Percentiles rank a stretch among this genome's conserved stretches.
Evolutionary conservation across 352 stramenopile genomes (phyloP).

Genomic region (Phytophthora sp.): DNA sequence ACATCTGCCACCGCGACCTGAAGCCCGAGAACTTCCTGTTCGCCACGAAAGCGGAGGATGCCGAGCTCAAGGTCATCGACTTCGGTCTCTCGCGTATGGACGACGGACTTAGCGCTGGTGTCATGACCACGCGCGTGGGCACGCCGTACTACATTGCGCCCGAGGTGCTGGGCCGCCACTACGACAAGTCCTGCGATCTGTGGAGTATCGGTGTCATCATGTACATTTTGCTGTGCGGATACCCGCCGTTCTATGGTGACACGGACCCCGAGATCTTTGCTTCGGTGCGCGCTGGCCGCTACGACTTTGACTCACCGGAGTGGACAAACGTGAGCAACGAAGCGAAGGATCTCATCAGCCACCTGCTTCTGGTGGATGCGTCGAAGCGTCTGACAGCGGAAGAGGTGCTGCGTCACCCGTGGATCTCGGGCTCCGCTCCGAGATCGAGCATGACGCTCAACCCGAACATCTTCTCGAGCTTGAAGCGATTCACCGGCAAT

Average conservation of each 20-base stretch:
- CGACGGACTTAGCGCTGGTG: conserved; percentile 74
- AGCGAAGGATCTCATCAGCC: conserved; percentile 95
- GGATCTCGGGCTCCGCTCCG: conserved; percentile 81
- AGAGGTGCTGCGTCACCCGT: conserved; percentile 84
- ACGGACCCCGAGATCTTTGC: conserved; percentile 92
- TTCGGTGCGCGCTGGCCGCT: conserved; percentile 75
- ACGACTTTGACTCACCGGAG: conserved; percentile 88
- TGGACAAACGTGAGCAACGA: conserved; percentile 84
- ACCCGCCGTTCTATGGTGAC: conserved; percentile 96
- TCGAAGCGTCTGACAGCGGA: conserved; percentile 92
- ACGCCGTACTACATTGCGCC: conserved; percentile 96
- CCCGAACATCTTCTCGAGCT: conserved; percentile 84
- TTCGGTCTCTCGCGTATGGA: conserved; percentile 96
- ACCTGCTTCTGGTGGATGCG: conserved; percentile 94
- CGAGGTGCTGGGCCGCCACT: conserved; percentile 93
- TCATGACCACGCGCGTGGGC: conserved; percentile 96
- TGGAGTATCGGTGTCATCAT: conserved; percentile 97
- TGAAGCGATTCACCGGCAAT: conserved; percentile 89
- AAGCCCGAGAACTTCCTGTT: conserved; percentile 99
- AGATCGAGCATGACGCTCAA: conserved; percentile 80
- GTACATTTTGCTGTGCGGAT: conserved; percentile 96
- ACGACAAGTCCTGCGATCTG: conserved; percentile 97
- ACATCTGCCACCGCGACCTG: conserved; percentile 97
- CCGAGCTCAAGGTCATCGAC: conserved; percentile 98
- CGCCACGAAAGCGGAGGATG: conserved; percentile 87